Base-by-base conservation (phyloP, 352 stramenopile genomes). In the Globisporangium yorkense region DNA sequence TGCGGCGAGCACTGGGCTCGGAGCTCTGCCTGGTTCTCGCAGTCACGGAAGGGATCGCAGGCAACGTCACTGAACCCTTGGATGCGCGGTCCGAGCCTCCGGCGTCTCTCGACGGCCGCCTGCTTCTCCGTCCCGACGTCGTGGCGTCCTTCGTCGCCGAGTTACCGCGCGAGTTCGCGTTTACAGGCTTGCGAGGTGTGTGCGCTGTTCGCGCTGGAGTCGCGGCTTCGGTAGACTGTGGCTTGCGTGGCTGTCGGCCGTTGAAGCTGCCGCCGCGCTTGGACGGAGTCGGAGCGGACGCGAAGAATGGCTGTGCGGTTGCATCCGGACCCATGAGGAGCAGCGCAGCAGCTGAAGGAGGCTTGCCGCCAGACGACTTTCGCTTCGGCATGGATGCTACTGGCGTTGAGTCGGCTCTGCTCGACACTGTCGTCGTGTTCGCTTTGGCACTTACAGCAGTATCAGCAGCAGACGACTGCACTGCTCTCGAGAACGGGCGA, bases 251-350 rank as follows among this genome's bases (percentile, higher is more conserved):
- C 7, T 39, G 51, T 35, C 18, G 13, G 41, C 29, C 24, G 21
- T 21, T 20, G 2, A 16, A 8, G 18, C 41, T 45, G 37, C 56
- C 21, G 20, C 24, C 51, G 8, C 31, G 50, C 50, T 46, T 29
- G 7, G n/a, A 20, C 9, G 16, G 43, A 35, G 50, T 46, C 35
- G 33, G 20, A 7, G n/a, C n/a, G 1, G 50, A 44, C 7, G 0
- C 46, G 13, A 18, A 5, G 5, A 44, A 10, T 0, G 21, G 12
- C 15, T 33, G 21, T 1, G 16, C 24, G 10, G 41, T n/a, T 18
- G 46, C 43, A 27, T 47, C 43, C n/a, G 43, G 31, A 0, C 47
- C 57, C 57, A 65, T 62, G 15, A 68, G 45, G 18, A 66, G 16
- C 57, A 58, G 44, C 16, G 51, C 57, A 18, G 57, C 59, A 12